Evolutionary conservation across 148 eudicot genomes (phyloP).

Genomic region (Rhododendron williamsianum): DNA sequence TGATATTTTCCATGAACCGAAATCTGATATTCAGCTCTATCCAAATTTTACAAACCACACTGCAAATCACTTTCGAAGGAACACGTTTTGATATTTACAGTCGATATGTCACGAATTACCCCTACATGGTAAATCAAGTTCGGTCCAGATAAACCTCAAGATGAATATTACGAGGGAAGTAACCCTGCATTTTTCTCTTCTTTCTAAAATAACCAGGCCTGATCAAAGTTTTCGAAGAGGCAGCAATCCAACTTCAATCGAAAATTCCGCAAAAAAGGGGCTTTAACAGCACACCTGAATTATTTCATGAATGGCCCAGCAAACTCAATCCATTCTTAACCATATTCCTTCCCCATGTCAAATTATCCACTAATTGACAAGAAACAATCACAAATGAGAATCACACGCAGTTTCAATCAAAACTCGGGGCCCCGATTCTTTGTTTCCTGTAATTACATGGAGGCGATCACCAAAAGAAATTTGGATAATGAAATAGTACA

Average conservation of each 20-base stretch:
- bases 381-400: neutral
- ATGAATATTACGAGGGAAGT: neutral
- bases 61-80: neutral
- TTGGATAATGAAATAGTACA: neutral
- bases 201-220: neutral
- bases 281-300: neutral
- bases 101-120: neutral
- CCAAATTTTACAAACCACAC: neutral
- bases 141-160: neutral
- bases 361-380: neutral
- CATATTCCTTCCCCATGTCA: slow-evolving; percentile 8
- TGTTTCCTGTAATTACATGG: slow-evolving; percentile 2
- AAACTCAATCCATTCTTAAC: neutral
- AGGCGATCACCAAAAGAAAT: neutral
- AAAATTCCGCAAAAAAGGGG: neutral
- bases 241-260: neutral
- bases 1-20: slow-evolving; percentile 27
- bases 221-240: neutral
- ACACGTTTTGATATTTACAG: neutral
- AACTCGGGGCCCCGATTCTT: neutral
- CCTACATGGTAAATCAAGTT: neutral
- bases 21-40: neutral
- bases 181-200: neutral
- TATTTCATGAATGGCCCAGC: neutral
- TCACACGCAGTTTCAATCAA: neutral